Conservation (phyloP, 2,329 filamentous ascomycete genomes). For the Trichoderma sp. region DNA sequence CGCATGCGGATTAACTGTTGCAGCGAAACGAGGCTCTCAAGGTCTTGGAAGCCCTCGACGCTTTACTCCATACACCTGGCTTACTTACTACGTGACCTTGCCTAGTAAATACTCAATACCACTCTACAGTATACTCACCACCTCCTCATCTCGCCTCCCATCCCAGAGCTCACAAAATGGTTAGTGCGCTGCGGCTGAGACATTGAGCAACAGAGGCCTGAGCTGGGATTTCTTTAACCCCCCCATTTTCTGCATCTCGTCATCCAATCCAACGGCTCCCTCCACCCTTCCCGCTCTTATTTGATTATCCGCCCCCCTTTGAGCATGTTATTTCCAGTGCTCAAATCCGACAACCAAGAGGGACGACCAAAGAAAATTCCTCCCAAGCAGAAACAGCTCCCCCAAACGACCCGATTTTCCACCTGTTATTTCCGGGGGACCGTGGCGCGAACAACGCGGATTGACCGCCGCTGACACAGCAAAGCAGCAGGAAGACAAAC, state of each 20-base stretch:
- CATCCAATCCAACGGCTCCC: conserved; percentile 1
- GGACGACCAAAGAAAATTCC: conserved; percentile 2
- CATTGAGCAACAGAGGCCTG: background rate
- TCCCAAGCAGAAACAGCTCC: background rate
- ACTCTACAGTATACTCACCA: background rate
- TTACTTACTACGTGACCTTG: background rate
- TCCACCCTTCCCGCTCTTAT: conserved; percentile 14
- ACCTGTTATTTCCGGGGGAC: conserved; percentile 8
- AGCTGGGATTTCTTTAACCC: background rate
- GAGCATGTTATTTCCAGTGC: conserved; percentile 28
- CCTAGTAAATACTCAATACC: background rate
- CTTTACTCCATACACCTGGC: background rate
- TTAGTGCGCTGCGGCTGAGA: conserved; percentile 18
- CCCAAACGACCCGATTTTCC: conserved; percentile 1
- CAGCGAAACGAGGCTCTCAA: background rate
- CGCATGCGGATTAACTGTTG: conserved; percentile 3
- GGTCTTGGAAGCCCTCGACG: background rate
- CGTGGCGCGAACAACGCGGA: conserved; percentile 1
- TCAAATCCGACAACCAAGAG: conserved; percentile 22
- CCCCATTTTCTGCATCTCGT: background rate
- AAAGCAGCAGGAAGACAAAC: background rate
- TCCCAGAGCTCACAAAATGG: background rate
- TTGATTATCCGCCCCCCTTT: conserved; percentile 1
- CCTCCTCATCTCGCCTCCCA: background rate
- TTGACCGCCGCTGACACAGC: background rate